Percentiles rank a stretch among this genome's conserved stretches.
phyloP scores from a whole-genome alignment of 805 yeast genomes.

The Nakazawaea molendinolei region DNA sequence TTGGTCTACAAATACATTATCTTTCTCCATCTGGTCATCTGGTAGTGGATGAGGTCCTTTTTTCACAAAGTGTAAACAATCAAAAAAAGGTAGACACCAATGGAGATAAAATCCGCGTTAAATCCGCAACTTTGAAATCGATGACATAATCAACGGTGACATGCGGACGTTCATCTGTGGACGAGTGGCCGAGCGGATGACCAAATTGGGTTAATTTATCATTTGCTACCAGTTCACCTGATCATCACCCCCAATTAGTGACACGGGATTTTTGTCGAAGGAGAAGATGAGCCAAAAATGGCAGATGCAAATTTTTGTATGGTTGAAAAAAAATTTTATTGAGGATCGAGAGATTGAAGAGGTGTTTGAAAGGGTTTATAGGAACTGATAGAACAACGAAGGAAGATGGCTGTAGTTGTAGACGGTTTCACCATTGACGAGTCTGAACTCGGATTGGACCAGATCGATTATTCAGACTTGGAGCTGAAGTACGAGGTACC shows the following conservation, averaged over 20 bases:
- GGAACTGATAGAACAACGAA: not conserved
- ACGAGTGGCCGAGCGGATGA: too few species aligned
- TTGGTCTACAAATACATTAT: too few species aligned
- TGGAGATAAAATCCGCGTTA: too few species aligned
- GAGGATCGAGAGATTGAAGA: not conserved
- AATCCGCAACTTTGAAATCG: too few species aligned
- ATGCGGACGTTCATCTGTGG: too few species aligned
- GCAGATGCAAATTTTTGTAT: constrained; percentile 1
- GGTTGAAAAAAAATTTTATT: constrained; percentile 3
- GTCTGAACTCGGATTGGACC: constrained; percentile 45
- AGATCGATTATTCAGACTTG: constrained; percentile 76
- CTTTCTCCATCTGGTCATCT: too few species aligned
- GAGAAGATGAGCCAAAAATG: not conserved
- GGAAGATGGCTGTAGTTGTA: constrained; percentile 13
- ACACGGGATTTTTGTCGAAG: too few species aligned
- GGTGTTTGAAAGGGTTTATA: not conserved
- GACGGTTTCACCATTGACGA: constrained; percentile 35
- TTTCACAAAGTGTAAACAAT: too few species aligned
- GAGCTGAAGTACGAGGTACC: constrained; percentile 64
- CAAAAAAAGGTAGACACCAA: too few species aligned
- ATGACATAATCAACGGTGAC: too few species aligned
- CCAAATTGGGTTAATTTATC: too few species aligned
- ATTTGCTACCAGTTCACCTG: not conserved
- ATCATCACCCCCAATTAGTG: not conserved
- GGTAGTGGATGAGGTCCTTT: too few species aligned